Percentiles rank a stretch among this genome's conserved stretches.
phyloP scores from a whole-genome alignment of 176 grass and related monocot species.

The Cocos nucifera region DNA sequence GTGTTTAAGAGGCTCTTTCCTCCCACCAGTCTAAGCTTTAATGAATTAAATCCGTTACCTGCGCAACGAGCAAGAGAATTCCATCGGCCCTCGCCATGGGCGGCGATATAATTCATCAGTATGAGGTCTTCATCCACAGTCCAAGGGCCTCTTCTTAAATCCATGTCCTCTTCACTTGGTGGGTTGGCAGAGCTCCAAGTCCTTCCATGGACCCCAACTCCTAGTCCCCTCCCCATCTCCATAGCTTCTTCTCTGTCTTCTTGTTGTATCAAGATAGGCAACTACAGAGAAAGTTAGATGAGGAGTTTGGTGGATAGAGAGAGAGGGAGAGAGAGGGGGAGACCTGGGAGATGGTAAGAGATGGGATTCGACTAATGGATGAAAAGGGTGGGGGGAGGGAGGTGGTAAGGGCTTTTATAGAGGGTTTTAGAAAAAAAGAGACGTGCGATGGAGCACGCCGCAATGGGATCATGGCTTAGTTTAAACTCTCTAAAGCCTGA shows the following conservation, averaged over 20 bases:
- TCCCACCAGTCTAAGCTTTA: too few species aligned
- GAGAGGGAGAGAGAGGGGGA: background rate
- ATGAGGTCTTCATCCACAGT: slow-evolving; percentile 44
- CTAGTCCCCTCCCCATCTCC: background rate
- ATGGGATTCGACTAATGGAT: background rate
- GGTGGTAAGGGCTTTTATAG: slow-evolving; percentile 38
- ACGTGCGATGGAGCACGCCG: slow-evolving; percentile 8
- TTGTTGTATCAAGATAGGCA: background rate
- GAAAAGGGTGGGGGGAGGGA: slow-evolving; percentile 4
- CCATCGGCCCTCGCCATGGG: slow-evolving; percentile 88
- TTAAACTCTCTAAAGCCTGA: slow-evolving; percentile 8
- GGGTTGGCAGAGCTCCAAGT: background rate
- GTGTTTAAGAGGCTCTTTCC: too few species aligned
- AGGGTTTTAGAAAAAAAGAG: background rate
- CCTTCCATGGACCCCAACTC: background rate
- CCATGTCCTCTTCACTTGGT: background rate
- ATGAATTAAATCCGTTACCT: slow-evolving; percentile 31
- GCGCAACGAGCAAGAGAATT: slow-evolving; percentile 83
- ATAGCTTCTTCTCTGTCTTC: background rate
- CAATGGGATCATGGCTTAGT: slow-evolving; percentile 39
- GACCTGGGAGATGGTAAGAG: background rate
- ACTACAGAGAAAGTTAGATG: too few species aligned
- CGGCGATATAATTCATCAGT: slow-evolving; percentile 76
- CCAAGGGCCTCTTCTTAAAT: slow-evolving; percentile 37
- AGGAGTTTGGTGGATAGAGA: background rate